Evolutionary conservation across 257 asterid genomes (phyloP), one percentile per base, ranked within the genome.

Genomic region (Perilla frutescens): DNA sequence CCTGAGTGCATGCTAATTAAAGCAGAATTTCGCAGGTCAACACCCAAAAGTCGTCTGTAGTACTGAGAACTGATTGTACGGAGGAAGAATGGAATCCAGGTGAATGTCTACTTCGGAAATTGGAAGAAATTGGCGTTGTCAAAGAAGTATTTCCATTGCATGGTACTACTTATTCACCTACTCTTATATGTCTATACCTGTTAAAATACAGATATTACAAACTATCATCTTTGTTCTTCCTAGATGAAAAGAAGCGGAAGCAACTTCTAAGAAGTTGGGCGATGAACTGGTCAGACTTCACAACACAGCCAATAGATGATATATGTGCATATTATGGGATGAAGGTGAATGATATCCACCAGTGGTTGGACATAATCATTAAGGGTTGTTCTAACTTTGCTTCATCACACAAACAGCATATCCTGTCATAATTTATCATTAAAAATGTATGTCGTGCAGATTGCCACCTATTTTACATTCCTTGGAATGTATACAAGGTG

Each of bases 401-500:
- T 69, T 68, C 75, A 62, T 64, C 39, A 10, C 14, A 40, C 13
- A 56, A 66, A 74, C n/a, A 12, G 56, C 50, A 43, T 36, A 20
- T 6, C 4, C 55, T 4, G 7, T 40, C 58, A 56, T 10, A 7
- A 34, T 63, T n/a, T 44, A 44, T 55, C 43, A 62, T 44, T 48
- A 34, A 37, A 44, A 40, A 62, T 65, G 63, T 26, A 9, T 57
- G 34, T 44, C 55, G 11, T 76, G 77, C 75, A 94, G 99, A 89
- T 95, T 66, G 99, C 98, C 12, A 87, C 94, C 41, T 95, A 95
- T 80, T 95, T 95, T 66, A 81, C 92, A 6, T 92, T 95, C 78
- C 95, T 95, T 51, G 98, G 98, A 69, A 95, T 91, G 97, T 95
- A 82, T 84, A 88, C 99, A 12, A 86, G 81, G 76, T 95, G 99